Base-by-base conservation (phyloP, 2,329 filamentous ascomycete species). In the Coniochaeta prunicola region DNA sequence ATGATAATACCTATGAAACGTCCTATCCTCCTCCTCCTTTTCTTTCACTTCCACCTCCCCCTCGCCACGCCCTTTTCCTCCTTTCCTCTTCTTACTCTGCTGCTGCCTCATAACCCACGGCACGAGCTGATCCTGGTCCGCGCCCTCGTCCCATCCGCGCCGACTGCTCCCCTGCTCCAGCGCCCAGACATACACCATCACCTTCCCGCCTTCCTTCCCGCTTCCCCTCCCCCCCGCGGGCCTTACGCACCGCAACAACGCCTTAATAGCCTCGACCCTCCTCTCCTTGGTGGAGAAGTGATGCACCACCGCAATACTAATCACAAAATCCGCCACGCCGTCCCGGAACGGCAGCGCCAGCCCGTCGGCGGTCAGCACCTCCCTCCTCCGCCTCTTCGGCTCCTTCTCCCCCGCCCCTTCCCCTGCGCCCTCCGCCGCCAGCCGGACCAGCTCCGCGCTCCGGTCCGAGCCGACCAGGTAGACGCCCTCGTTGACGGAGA, bases 231-330 rank as follows among this genome's bases (percentile, higher is more conserved):
- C 55, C 3, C 17, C n/a, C 45, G 19, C 28, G 15, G 64, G 62
- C 59, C 72, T 77, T 58, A 96, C 76, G 55, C 87, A 86, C 56
- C 83, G 80, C 64, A 97, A 76, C 55, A 97, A 83, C 42, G 83
- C 81, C 54, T 77, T 75, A 19, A 97, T 83, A 30, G 90, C 92
- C 62, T 88, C 85, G 36, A 88, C 76, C 56, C 94, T 83, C 59
- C 94, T 81, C 56, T 80, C 80, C 12, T 80, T 78, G 6, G 92
- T 96, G 15, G 91, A 96, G 57, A 97, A 79, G 76, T 99, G 94
- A 75, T 97, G 94, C 33, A 97, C 80, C 12, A 97, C 94, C 54
- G 94, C 94, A 67, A 99, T 92, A 67, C 89, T 94, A 64, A 97
- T 94, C 59, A 85, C 92, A 71, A 97, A 97, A 73, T 97, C 93